phyloP scores from a whole-genome alignment of 2,329 filamentous ascomycete species.

The Fusarium austroafricanum region DNA sequence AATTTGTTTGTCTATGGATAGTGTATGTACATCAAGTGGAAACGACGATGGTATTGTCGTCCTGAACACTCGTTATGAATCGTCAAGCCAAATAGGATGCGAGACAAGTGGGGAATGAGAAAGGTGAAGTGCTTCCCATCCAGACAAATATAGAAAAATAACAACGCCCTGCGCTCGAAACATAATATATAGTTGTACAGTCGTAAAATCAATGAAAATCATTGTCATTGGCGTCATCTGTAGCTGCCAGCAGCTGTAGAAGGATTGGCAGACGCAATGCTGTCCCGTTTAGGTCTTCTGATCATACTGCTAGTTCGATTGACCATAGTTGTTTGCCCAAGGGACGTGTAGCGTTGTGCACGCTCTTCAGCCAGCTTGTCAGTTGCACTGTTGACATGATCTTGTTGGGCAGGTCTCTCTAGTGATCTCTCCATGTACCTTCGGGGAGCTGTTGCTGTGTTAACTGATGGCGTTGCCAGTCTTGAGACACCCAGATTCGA shows the following conservation, averaged over 20 bases:
- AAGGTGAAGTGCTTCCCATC: constrained; percentile 28
- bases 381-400: constrained; percentile 49
- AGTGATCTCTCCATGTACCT: constrained; percentile 61
- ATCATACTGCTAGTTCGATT: constrained; percentile 61
- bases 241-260: constrained; percentile 57
- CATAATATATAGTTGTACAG: constrained; percentile 43
- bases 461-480: constrained; percentile 54
- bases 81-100: constrained; percentile 37
- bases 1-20: constrained; percentile 17
- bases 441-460: constrained; percentile 55
- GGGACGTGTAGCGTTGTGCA: constrained; percentile 56
- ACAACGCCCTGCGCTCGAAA: constrained; percentile 48
- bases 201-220: constrained; percentile 44
- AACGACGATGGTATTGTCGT: constrained; percentile 21
- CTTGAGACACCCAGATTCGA: constrained; percentile 61
- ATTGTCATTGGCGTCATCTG: constrained; percentile 55
- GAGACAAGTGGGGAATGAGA: constrained; percentile 23
- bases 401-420: constrained; percentile 45
- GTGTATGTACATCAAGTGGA: constrained; percentile 34
- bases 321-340: constrained; percentile 56
- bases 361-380: constrained; percentile 45
- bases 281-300: constrained; percentile 57
- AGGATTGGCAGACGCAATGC: constrained; percentile 50
- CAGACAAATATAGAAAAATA: constrained; percentile 48
- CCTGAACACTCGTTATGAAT: constrained; percentile 39